Conservation (phyloP, 305 asterid genomes). For the Solanum hybrid region DNA sequence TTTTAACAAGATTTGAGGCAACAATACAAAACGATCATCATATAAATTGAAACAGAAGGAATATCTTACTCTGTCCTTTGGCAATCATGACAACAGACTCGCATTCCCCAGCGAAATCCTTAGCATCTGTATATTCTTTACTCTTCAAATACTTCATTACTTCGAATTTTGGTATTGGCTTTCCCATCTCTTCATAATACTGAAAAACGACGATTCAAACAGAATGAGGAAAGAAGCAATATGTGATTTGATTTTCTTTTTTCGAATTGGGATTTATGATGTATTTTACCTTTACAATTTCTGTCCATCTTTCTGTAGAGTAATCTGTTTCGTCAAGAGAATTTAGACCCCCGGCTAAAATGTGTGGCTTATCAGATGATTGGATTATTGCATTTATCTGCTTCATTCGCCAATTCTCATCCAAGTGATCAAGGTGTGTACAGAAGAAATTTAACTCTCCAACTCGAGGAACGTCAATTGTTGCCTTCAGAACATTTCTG, state of each 20-base stretch:
- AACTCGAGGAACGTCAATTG: conserved; percentile 70
- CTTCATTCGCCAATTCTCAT: conserved; percentile 90
- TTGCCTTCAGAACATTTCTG: conserved; percentile 92
- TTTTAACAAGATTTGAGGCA: neutral
- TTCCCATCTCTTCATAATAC: conserved; percentile 92
- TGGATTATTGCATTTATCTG: conserved; percentile 73
- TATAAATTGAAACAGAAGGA: neutral
- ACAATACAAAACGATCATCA: neutral
- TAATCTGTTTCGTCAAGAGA: conserved; percentile 83
- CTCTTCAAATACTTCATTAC: conserved; percentile 75
- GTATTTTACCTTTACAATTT: conserved; percentile 57
- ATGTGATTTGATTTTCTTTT: neutral
- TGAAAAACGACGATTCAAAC: conserved; percentile 9
- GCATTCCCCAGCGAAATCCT: conserved; percentile 87
- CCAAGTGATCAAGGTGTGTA: conserved; percentile 78
- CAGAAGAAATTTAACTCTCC: conserved; percentile 80
- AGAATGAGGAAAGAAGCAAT: neutral
- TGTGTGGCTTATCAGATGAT: conserved; percentile 64
- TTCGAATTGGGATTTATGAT: neutral
- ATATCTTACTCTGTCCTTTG: conserved; percentile 76
- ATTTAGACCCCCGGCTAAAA: conserved; percentile 83
- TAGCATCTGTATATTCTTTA: conserved; percentile 66
- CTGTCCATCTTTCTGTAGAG: conserved; percentile 87
- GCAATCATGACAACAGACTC: conserved; percentile 93
- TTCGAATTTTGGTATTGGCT: conserved; percentile 73